phyloP scores from a whole-genome alignment of 495 filamentous ascomycete genomes.

The Bombardia bombarda region DNA sequence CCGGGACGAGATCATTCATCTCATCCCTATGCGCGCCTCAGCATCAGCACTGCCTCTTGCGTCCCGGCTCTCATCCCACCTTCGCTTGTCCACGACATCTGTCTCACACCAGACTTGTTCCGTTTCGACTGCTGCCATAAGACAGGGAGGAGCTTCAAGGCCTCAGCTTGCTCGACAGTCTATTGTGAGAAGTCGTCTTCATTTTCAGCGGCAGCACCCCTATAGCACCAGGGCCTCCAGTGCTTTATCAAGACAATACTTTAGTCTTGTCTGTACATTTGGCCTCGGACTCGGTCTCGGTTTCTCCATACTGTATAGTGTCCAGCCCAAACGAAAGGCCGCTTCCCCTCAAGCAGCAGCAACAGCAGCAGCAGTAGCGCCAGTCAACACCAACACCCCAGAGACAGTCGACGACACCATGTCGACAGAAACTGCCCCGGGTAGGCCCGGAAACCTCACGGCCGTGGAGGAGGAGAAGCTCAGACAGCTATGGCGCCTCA shows the following conservation, averaged over 20 bases:
- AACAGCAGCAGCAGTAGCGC: too few species aligned
- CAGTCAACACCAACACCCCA: too few species aligned
- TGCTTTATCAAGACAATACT: conserved; percentile 2
- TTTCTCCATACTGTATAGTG: conserved; percentile 1
- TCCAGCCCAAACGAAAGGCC: background rate
- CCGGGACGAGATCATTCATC: background rate
- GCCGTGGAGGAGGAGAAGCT: conserved; percentile 82
- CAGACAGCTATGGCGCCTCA: conserved; percentile 73
- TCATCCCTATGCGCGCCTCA: conserved; percentile 11
- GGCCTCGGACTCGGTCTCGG: conserved; percentile 12
- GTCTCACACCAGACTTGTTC: conserved; percentile 1
- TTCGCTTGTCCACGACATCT: conserved; percentile 8
- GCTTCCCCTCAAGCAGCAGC: background rate
- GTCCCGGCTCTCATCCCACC: background rate
- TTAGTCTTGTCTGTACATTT: conserved; percentile 10
- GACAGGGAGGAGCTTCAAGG: background rate
- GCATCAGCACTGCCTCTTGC: background rate
- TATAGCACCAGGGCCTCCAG: background rate
- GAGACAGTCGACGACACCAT: conserved; percentile 20
- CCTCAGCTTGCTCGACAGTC: background rate
- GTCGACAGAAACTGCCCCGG: conserved; percentile 48
- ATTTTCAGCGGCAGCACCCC: too few species aligned
- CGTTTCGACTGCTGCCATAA: background rate
- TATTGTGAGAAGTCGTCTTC: too few species aligned
- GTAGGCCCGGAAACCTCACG: conserved; percentile 81